Evolutionary conservation across 768 basidiomycete genomes (phyloP), one percentile per base, ranked within the genome.

Genomic region (Termitomyces sp.): DNA sequence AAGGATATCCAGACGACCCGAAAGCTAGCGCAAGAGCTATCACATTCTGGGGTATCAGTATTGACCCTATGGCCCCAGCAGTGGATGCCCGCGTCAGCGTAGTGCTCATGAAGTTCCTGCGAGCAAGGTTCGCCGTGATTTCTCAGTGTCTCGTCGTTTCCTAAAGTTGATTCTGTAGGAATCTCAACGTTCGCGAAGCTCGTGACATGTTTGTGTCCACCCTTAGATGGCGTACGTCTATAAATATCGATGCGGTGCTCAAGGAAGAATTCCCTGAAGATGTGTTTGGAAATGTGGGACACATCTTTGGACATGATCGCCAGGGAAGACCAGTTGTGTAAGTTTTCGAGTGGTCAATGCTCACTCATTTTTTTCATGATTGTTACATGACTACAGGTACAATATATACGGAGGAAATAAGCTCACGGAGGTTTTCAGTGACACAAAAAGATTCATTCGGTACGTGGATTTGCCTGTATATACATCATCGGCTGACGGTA

Each of bases 101-200:
- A 33, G 65, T 92, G 9, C 75, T 93, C 37, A 83, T 92, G 81
- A 92, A 92, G 67, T 93, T 92, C 75, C 72, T 91, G 31, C 80
- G 87, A 56, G 91, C 91, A 5, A 81, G 87, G 88, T 85, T 63
- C 36, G 69, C 46, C n/a, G 33, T 26, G 12, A 15, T 29, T 24
- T 29, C 29, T 16, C 47, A 34, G 42, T 34, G 9, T n/a, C 24
- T 34, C 10, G 7, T 29, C n/a, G 42, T 29, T 33, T 28, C 42
- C 1, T 28, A 10, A 26, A 48, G 18, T 54, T 50, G 36, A 9
- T 12, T 18, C 18, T 16, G 18, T 44, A 85, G 87, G 63, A 76
- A 84, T 54, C 71, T 88, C 62, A 79, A 76, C 62, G 67, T 80
- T 24, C 51, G 62, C 4, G 82, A 82, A 42, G 88, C 87, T 24